Percentiles rank a stretch among this genome's conserved stretches.
Evolutionary conservation across 805 yeast species (phyloP).

Genomic region (Ogataea parapolymorpha): DNA sequence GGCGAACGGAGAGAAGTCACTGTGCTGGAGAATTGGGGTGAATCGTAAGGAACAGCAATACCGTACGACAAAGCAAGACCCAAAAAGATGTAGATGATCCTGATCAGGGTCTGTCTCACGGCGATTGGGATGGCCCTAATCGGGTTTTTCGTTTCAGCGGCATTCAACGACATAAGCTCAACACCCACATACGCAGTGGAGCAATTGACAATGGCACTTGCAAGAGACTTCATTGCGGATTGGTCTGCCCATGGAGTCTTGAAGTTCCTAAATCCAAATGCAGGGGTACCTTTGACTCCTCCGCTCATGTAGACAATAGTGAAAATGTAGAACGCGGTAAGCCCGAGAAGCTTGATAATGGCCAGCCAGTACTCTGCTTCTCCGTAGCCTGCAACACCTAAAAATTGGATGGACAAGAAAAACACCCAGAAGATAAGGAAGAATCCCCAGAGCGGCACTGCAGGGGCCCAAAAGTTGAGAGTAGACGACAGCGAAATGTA

Average conservation of each 20-base stretch:
- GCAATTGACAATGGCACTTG: slow-evolving; percentile 49
- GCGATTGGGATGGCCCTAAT: slow-evolving; percentile 55
- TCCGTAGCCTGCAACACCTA: slow-evolving; percentile 53
- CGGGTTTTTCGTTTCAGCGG: slow-evolving; percentile 62
- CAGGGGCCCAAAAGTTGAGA: slow-evolving; percentile 47
- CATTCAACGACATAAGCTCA: slow-evolving; percentile 47
- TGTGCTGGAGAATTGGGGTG: slow-evolving; percentile 41
- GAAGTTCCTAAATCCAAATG: slow-evolving; percentile 28
- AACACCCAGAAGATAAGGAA: slow-evolving; percentile 48
- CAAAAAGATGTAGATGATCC: slow-evolving; percentile 53
- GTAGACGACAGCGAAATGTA: slow-evolving; percentile 50
- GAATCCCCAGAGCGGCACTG: slow-evolving; percentile 54
- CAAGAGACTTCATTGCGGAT: slow-evolving; percentile 29
- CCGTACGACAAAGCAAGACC: slow-evolving; percentile 55
- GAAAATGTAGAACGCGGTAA: slow-evolving; percentile 40
- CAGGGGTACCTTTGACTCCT: slow-evolving; percentile 28
- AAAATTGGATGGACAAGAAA: slow-evolving; percentile 46
- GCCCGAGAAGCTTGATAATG: slow-evolving; percentile 38
- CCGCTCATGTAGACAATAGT: slow-evolving; percentile 37
- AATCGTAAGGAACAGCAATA: slow-evolving; percentile 55
- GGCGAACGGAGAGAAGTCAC: slow-evolving; percentile 45
- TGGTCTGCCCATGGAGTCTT: slow-evolving; percentile 60
- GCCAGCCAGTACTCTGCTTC: slow-evolving; percentile 55
- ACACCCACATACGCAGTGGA: slow-evolving; percentile 79
- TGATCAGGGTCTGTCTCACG: slow-evolving; percentile 51